Percentiles rank a stretch among this genome's conserved stretches.
Conservation (phyloP, 2,329 filamentous ascomycete genomes). For the Nigrospora sphaerica region DNA sequence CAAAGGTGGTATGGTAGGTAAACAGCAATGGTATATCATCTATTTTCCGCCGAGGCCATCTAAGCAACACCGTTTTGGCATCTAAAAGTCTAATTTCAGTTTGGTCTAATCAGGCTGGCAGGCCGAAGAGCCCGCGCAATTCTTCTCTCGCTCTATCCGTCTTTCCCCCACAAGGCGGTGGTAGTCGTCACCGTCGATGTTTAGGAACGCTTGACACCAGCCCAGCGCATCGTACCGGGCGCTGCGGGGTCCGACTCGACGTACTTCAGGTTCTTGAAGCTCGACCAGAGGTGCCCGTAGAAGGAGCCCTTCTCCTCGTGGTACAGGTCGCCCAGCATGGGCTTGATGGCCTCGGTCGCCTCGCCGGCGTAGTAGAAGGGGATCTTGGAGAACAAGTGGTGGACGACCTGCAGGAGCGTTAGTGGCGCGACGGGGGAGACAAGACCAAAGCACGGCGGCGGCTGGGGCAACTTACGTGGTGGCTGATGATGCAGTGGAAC, state of each 20-base stretch:
- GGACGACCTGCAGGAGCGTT: slow-evolving; percentile 43
- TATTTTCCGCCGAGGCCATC: too few species aligned
- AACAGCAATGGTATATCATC: too few species aligned
- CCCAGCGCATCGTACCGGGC: slow-evolving; percentile 17
- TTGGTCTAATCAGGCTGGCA: too few species aligned
- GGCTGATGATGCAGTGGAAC: slow-evolving; percentile 59
- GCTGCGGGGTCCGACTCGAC: slow-evolving; percentile 20
- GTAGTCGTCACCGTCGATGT: too few species aligned
- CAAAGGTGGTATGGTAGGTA: too few species aligned
- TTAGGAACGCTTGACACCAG: too few species aligned
- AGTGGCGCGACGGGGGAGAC: slow-evolving; percentile 48
- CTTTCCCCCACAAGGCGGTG: too few species aligned
- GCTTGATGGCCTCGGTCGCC: slow-evolving; percentile 38
- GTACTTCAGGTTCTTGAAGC: slow-evolving; percentile 25
- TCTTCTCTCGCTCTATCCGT: too few species aligned
- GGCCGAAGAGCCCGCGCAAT: too few species aligned
- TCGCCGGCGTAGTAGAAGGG: slow-evolving; percentile 48
- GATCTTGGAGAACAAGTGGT: slow-evolving; percentile 46
- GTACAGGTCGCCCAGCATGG: slow-evolving; percentile 40
- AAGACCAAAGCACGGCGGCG: slow-evolving; percentile 24
- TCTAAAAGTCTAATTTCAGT: too few species aligned
- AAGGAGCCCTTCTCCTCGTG: slow-evolving; percentile 26
- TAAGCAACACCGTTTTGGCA: too few species aligned
- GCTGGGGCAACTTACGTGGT: slow-evolving; percentile 42
- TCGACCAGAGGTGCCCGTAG: slow-evolving; percentile 21